Conservation (phyloP, 345 rosid species). For the Pseudoturritis turrita region DNA sequence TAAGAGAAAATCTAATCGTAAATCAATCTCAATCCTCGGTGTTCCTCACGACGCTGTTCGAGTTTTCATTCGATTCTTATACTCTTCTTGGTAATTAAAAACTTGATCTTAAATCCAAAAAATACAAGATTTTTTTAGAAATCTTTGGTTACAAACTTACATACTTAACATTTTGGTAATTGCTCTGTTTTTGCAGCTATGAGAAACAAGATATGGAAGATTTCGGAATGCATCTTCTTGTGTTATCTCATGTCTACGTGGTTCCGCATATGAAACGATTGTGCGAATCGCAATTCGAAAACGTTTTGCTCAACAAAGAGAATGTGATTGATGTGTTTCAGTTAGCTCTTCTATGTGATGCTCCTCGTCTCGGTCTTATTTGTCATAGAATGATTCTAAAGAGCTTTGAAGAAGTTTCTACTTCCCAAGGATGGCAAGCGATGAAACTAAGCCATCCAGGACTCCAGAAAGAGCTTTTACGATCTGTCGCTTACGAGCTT, state of each 20-base stretch:
- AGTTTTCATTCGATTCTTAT: slow-evolving; percentile 67
- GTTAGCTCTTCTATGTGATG: slow-evolving; percentile 75
- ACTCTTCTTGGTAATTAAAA: slow-evolving; percentile 68
- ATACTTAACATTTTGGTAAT: neutral
- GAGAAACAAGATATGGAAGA: slow-evolving; percentile 72
- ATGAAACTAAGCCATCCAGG: slow-evolving; percentile 79
- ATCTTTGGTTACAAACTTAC: neutral
- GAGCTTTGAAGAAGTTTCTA: slow-evolving; percentile 44
- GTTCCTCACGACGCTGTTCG: slow-evolving; percentile 76
- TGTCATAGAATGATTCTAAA: slow-evolving; percentile 63
- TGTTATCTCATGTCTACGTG: slow-evolving; percentile 67
- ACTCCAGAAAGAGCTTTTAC: slow-evolving; percentile 58
- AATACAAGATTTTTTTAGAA: too few relatives aligned
- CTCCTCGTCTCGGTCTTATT: slow-evolving; percentile 64
- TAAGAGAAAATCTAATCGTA: slow-evolving; percentile 34
- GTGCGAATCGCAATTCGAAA: slow-evolving; percentile 54
- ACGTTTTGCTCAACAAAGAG: slow-evolving; percentile 48
- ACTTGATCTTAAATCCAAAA: neutral
- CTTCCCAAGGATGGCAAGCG: slow-evolving; percentile 62
- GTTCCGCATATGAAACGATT: slow-evolving; percentile 58
- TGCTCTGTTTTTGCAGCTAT: slow-evolving; percentile 47
- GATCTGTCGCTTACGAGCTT: slow-evolving; percentile 47
- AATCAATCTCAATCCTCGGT: slow-evolving; percentile 58
- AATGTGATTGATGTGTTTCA: slow-evolving; percentile 78
- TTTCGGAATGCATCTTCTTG: slow-evolving; percentile 54